A percentile compares a stretch with the other conserved stretches of the same genome.
These are phyloP conservation scores for Zymoseptoria pseudotritici DNA, from an alignment of 2,329 filamentous ascomycete species.

Conservation along the genomic window DNA sequence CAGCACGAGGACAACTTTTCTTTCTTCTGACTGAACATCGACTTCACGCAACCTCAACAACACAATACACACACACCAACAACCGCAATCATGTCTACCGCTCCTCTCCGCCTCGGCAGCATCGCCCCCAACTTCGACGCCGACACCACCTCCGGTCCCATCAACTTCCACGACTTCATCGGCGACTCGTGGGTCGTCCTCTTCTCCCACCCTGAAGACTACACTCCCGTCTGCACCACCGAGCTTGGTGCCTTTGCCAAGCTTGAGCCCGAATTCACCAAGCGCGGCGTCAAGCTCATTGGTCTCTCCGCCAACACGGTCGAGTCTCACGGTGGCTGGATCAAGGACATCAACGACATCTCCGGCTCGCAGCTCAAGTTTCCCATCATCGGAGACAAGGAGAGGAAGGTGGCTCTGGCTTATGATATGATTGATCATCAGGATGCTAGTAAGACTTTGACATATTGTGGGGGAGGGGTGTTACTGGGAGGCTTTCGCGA, in stretches of 20 bases:
- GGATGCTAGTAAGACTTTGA: constrained; percentile 13
- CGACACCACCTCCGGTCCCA: constrained; percentile 57
- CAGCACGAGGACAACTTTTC: neutral
- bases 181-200: constrained; percentile 63
- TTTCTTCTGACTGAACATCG: neutral
- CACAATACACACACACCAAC: neutral
- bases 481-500: neutral
- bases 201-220: constrained; percentile 62
- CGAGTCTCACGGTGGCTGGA: constrained; percentile 51
- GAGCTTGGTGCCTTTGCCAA: constrained; percentile 58
- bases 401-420: constrained; percentile 41
- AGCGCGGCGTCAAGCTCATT: constrained; percentile 56
- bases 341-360: constrained; percentile 60
- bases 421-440: constrained; percentile 41
- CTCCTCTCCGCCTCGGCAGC: constrained; percentile 56
- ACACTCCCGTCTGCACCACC: constrained; percentile 55
- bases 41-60: neutral
- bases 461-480: constrained; percentile 15
- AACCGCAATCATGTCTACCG: constrained; percentile 7
- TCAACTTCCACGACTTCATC: constrained; percentile 67
- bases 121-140: constrained; percentile 63
- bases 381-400: constrained; percentile 45
- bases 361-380: constrained; percentile 39
- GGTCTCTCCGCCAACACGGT: constrained; percentile 48
- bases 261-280: constrained; percentile 57